phyloP scores from a whole-genome alignment of 2,329 filamentous ascomycete species.

The Aureobasidium vineae region DNA sequence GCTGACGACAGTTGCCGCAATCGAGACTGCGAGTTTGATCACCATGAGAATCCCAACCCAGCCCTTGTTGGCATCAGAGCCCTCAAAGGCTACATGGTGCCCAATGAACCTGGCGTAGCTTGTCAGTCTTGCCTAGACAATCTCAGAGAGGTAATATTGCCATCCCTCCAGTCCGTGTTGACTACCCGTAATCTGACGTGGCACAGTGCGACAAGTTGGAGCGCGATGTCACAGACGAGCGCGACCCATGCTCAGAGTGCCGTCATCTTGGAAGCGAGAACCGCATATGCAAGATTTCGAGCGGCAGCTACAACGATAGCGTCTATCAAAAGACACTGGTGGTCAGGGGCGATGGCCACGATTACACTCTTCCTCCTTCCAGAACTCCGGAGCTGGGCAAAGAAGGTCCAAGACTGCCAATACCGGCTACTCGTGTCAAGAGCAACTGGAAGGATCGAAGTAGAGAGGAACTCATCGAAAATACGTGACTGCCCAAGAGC shows the following conservation, averaged over 20 bases:
- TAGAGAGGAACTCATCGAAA: slow-evolving; percentile 8
- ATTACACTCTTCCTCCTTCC: neutral
- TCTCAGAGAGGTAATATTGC: neutral
- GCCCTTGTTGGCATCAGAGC: neutral
- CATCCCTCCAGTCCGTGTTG: neutral
- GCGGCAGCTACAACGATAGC: slow-evolving; percentile 22
- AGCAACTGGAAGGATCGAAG: neutral
- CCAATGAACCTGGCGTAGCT: neutral
- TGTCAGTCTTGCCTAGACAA: neutral
- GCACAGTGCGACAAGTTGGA: slow-evolving; percentile 16
- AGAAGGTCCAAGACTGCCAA: neutral
- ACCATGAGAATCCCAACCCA: neutral
- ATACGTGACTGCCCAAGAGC: slow-evolving; percentile 20
- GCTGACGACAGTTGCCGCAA: neutral
- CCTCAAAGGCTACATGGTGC: neutral
- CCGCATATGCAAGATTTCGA: neutral
- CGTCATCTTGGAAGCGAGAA: slow-evolving; percentile 14
- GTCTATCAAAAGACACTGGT: neutral
- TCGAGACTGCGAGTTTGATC: neutral
- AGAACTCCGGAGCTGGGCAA: neutral
- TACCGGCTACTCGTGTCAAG: slow-evolving; percentile 2
- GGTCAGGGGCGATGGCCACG: neutral
- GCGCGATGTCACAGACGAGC: neutral
- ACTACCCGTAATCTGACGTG: neutral
- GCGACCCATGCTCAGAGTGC: slow-evolving; percentile 24